Base-by-base conservation (phyloP, 2,329 filamentous ascomycete genomes). In the Fusarium bactridioides region DNA sequence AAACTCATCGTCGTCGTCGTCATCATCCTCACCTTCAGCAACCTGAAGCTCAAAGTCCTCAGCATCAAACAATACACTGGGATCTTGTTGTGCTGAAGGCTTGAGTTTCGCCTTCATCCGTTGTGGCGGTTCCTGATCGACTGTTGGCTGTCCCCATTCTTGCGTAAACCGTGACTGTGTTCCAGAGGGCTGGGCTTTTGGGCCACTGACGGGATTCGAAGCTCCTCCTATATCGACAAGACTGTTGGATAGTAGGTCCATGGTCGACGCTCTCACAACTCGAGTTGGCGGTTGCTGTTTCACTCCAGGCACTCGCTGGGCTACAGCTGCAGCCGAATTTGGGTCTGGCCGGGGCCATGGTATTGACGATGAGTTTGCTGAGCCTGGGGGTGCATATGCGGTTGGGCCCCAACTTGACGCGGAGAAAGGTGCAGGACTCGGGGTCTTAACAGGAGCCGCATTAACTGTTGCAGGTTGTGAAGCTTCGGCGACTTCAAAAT, bases 1-100 rank as follows among this genome's bases (percentile, higher is more conserved):
- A 81, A 86, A 86, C 23, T 87, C 85, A 10, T 82, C 82, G 29
- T 79, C 77, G 37, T 87, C 87, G 51, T 86, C 86, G 27, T 87
- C 80, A 12, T 82, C 78, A 12, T 87, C 80, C n/a, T 83, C 81
- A 11, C 82, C 83, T 16, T 82, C 82, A 10, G 77, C 79, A 5
- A 76, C 78, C 38, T 83, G 78, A 19, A 83, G 77, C 59, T 85
- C 85, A 71, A 87, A 87, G 55, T 89, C 86, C 45, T 88, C 86
- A 40, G 88, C 91, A 79, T 93, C 91, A 78, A 93, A 93, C 6
- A 93, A 82, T 7, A 93, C 86, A 71, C 89, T 87, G 4, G 87
- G 80, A 47, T 88, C 81, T 3, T 78, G 69, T 18, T 79, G 66
- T 13, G 66, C 54, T 12, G 76, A 70, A 13, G 61, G 40, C 58